Conservation (phyloP, 164 flowering plant genomes). For the Berberis vulgaris region DNA sequence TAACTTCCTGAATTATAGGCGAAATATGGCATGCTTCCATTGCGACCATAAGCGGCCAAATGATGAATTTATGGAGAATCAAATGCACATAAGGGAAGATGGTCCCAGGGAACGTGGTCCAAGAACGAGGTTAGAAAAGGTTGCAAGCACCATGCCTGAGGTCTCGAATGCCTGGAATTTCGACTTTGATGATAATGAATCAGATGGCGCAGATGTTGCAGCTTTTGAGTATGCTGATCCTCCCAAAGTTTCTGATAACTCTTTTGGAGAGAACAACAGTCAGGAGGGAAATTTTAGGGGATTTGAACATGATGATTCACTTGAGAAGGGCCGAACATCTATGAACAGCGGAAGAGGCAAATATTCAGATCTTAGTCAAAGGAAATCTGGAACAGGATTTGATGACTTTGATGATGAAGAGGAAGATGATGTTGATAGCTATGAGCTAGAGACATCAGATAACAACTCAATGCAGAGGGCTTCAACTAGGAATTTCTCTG, state of each 20-base stretch:
- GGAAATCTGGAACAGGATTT: constrained; percentile 46
- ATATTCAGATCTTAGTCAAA: constrained; percentile 21
- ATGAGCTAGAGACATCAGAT: constrained; percentile 54
- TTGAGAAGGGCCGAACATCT: constrained; percentile 15
- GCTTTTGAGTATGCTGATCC: constrained; percentile 97
- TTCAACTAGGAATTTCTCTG: constrained; percentile 36
- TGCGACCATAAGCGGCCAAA: constrained; percentile 95
- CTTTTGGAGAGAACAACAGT: constrained; percentile 21
- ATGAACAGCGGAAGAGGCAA: constrained; percentile 21
- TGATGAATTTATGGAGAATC: constrained; percentile 56
- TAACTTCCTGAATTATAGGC: constrained; percentile 91
- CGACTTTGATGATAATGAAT: constrained; percentile 93
- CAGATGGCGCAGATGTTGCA: constrained; percentile 99
- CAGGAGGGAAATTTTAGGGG: constrained; percentile 18
- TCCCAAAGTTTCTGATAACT: constrained; percentile 30
- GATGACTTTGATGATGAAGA: constrained; percentile 94
- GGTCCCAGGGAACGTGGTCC: constrained; percentile 10
- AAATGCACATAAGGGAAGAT: constrained; percentile 36
- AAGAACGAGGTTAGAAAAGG: constrained; percentile 36
- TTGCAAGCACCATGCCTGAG: constrained; percentile 24
- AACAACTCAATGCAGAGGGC: constrained; percentile 16
- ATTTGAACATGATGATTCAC: constrained; percentile 22
- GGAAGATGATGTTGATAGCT: constrained; percentile 72
- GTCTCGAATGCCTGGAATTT: constrained; percentile 90
- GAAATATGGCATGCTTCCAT: constrained; percentile 88